phyloP scores from a whole-genome alignment of 768 basidiomycete species.

The Coprinopsis sp. region DNA sequence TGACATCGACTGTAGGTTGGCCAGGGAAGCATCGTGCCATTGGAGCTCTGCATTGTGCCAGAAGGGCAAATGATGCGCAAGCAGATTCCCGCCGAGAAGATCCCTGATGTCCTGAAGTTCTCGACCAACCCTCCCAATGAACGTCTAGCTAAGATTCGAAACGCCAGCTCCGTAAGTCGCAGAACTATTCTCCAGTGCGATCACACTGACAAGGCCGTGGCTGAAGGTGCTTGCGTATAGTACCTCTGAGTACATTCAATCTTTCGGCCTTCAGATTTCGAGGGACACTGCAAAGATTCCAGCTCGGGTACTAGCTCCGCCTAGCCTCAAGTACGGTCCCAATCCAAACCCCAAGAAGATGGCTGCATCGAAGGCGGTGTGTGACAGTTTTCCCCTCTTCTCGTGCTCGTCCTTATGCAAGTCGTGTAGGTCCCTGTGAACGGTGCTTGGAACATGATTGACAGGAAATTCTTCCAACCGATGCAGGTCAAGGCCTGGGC shows the following conservation, averaged over 20 bases:
- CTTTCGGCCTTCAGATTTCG: constrained; percentile 59
- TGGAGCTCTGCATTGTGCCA: constrained; percentile 63
- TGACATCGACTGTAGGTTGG: constrained; percentile 44
- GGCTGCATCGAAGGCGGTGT: too few relatives aligned
- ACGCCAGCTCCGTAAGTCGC: constrained; percentile 42
- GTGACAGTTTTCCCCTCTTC: too few relatives aligned
- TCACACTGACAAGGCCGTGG: not conserved
- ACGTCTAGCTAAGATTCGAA: constrained; percentile 49
- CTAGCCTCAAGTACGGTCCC: constrained; percentile 49
- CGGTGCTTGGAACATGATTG: not conserved
- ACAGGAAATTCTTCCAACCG: not conserved
- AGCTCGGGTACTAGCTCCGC: constrained; percentile 56
- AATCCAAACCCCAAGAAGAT: too few relatives aligned
- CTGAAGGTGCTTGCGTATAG: constrained; percentile 54
- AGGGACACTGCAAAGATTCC: constrained; percentile 40
- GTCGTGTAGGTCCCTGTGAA: not conserved
- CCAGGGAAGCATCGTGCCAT: constrained; percentile 58
- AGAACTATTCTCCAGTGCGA: not conserved
- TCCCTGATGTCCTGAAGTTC: constrained; percentile 61
- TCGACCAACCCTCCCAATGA: constrained; percentile 59
- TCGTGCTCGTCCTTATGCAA: too few relatives aligned
- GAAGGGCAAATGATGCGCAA: constrained; percentile 71
- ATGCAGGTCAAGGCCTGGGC: not conserved
- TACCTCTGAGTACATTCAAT: constrained; percentile 61
- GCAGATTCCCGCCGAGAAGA: constrained; percentile 65